Base-by-base conservation (phyloP, 805 yeast genomes). In the Debaryomyces castellii region DNA sequence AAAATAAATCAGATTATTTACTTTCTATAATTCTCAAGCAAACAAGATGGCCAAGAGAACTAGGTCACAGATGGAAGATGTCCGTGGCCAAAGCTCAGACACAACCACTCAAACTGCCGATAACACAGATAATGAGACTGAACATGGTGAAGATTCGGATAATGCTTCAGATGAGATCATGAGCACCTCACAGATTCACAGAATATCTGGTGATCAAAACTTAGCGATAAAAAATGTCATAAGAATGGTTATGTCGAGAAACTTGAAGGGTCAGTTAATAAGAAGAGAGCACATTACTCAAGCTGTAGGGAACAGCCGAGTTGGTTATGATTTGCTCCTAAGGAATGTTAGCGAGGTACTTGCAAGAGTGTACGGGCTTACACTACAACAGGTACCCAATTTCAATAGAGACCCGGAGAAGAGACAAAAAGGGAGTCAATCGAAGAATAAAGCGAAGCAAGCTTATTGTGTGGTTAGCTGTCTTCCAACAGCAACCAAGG, bases 321-420 rank as follows among this genome's bases (percentile, higher is more conserved):
- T 44, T 8, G 41, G 44, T 17, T 59, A 46, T 44, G 62, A 56
- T 5, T 23, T 17, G 16, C 38, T 63, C 20, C 38, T 66, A 6
- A 42, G 41, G 17, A 47, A 45, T 5, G 54, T 55, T 1, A 52
- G 51, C 30, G 40, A 36, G 0, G 54, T 51, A 18, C 48, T 69
- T 30, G 53, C 55, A 32, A 43, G 50, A 1, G 50, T 57, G 0
- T 68, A 66, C 41, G 74, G 71, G 5, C 43, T 69, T 35, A 47
- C 53, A 23, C 46, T 69, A 30, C 58, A 50, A 20, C 56, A 52
- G 30, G 44, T 53, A 5, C 54, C 61, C 3, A n/a, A 11, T 5
- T 11, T 21, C 20, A n/a, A 24, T 3, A 30, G 32, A 12, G 41
- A 34, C 5, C 37, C 39, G 14, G 51, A 24, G 8, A 42, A 27